Base-by-base conservation (phyloP, 129 eudicot genomes). In the Artemisia argyi region DNA sequence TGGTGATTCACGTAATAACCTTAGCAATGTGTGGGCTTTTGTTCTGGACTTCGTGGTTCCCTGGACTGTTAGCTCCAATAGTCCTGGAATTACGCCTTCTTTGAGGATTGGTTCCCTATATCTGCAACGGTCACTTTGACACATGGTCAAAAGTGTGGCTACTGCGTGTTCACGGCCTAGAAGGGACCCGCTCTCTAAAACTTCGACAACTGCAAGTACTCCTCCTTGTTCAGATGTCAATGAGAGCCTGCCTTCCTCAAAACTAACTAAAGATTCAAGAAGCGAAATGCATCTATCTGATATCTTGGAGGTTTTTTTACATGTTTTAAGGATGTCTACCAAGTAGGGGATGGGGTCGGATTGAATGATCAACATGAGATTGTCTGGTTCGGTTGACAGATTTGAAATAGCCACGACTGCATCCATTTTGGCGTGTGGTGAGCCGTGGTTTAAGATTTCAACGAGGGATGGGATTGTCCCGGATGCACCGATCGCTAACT, bases 11-110 rank as follows among this genome's bases (percentile, higher is more conserved):
- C 99, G 88, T 57, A 95, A 66, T 18, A 95, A 81, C 64, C 84
- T 75, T 68, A 95, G 76, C 22, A 95, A 85, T 13, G 76, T 73
- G 56, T 83, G 92, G 0, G 99, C 99, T 73, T 95, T 95, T 11
- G 80, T 65, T 67, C 83, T 91, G 9, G 99, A 79, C 63, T 86
- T 78, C 11, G 73, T 24, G 6, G 91, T 84, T 17, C 99, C 99
- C 77, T 91, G 97, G 51, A 95, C 99, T 0, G 99, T 95, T 14
- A 95, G 93, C 83, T 95, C 96, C 5, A 95, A 88, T 71, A 95
- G 96, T 2, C 99, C 99, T 0, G 99, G 99, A 52, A 95, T 91
- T 8, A 86, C 99, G 26, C 99, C 99, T 86, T 95, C 99, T 83
- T 83, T 88, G 15, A 95, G 95, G 20, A 95, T 95, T 8, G 90